These are phyloP conservation scores for Saccharomycopsis microspora DNA, from an alignment of 805 yeast genomes.

Conservation along the genomic window DNA sequence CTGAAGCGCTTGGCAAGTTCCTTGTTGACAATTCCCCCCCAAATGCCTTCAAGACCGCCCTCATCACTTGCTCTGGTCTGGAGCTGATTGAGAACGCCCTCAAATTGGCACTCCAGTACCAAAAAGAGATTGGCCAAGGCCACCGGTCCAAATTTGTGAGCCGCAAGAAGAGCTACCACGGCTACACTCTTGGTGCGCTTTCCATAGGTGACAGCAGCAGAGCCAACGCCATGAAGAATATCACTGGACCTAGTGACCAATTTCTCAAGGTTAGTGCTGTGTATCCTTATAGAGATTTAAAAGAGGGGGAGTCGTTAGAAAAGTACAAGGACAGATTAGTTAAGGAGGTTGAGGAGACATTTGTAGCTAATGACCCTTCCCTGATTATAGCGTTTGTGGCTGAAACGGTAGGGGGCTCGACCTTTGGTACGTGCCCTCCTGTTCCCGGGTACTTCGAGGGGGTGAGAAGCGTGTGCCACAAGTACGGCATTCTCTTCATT, in stretches of 20 bases:
- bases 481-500: constrained; percentile 38
- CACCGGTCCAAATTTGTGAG: constrained; percentile 31
- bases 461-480: constrained; percentile 34
- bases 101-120: constrained; percentile 42
- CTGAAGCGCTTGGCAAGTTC: constrained; percentile 33
- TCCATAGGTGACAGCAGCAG: constrained; percentile 29
- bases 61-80: constrained; percentile 52
- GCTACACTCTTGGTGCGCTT: constrained; percentile 35
- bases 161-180: constrained; percentile 36
- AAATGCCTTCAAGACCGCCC: constrained; percentile 28
- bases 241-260: constrained; percentile 19
- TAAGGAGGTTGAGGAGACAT: constrained; percentile 30
- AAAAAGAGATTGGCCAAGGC: constrained; percentile 31
- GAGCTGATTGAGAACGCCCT: constrained; percentile 60
- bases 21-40: constrained; percentile 29
- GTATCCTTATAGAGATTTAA: constrained; percentile 25
- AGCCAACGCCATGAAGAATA: constrained; percentile 24
- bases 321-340: constrained; percentile 28
- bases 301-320: constrained; percentile 27
- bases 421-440: constrained; percentile 34
- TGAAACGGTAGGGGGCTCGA: constrained; percentile 37
- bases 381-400: constrained; percentile 32
- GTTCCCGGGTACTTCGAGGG: constrained; percentile 37
- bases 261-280: constrained; percentile 23
- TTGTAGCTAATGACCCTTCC: constrained; percentile 31